Evolutionary conservation across 257 asterid species (phyloP), one percentile per base, ranked within the genome.

Genomic region (Haberlea rhodopensis): DNA sequence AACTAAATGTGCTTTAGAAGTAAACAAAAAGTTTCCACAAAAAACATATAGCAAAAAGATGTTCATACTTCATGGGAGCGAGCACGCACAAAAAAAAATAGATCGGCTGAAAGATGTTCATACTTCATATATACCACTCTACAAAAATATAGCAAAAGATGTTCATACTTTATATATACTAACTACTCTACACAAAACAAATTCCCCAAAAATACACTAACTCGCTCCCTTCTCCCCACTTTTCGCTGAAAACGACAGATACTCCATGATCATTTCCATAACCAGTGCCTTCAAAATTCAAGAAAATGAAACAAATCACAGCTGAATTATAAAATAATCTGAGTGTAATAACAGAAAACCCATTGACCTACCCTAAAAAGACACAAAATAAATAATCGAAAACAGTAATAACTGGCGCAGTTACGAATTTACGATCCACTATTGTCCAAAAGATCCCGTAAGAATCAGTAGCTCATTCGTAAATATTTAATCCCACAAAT

Each of bases 401-500:
- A 62, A 10, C 32, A 29, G 15, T 25, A 52, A 19, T 27, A 29
- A 24, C 2, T 0, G 25, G 28, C 5, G 7, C 13, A 32, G 23
- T 9, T 4, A 25, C 25, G 20, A 34, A n/a, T n/a, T n/a, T n/a
- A n/a, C n/a, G n/a, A n/a, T 13, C 10, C n/a, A 21, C 25, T 7
- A 21, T 37, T 37, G 3, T 13, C 5, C 25, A 19, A 65, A 40
- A 40, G 46, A 3, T 53, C 48, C 60, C 53, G 26, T 48, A 43
- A 61, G 22, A 68, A 54, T 62, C 55, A 51, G 2, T 27, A 29
- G 19, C 27, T 66, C 46, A 55, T 51, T 34, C 3, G 37, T 21
- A 32, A 31, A 72, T 21, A 13, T 18, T 40, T 45, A 16, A 16
- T 8, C 3, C 63, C 65, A 56, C 60, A 34, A 56, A 63, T 53